Evolutionary conservation across 805 yeast genomes (phyloP).

Genomic region (Myxozyma sirexii): DNA sequence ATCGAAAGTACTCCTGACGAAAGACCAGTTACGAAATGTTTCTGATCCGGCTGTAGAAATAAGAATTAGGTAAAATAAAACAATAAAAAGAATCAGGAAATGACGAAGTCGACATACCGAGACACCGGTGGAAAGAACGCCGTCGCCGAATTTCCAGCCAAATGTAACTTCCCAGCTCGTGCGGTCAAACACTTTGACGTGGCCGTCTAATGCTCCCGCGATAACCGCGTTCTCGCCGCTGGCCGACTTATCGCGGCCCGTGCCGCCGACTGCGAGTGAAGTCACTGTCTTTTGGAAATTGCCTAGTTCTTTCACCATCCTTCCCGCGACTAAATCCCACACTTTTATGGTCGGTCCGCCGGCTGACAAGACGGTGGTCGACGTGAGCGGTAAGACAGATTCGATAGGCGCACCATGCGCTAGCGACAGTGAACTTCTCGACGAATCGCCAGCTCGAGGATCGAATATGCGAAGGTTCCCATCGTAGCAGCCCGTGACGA

Average conservation of each 20-base stretch:
- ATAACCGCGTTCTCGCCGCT: conserved; percentile 65
- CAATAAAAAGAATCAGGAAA: not conserved
- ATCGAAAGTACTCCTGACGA: conserved; percentile 87
- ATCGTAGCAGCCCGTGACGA: conserved; percentile 95
- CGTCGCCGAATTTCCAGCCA: conserved; percentile 97
- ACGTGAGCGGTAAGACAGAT: conserved; percentile 71
- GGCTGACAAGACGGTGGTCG: conserved; percentile 73
- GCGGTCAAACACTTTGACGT: conserved; percentile 90
- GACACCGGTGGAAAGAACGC: conserved; percentile 78
- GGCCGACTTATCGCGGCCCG: conserved; percentile 7
- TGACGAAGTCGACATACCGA: conserved; percentile 8
- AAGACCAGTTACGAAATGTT: conserved; percentile 90
- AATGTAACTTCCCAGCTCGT: conserved; percentile 78
- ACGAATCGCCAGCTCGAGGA: conserved; percentile 59
- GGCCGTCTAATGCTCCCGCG: conserved; percentile 96
- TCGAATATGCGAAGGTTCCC: conserved; percentile 84
- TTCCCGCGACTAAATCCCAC: conserved; percentile 89
- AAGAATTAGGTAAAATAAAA: conserved; percentile 43
- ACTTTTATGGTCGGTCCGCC: conserved; percentile 82
- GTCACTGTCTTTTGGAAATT: conserved; percentile 89
- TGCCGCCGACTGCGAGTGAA: conserved; percentile 22
- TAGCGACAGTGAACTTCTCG: conserved; percentile 56
- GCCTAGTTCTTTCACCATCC: conserved; percentile 65
- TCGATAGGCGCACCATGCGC: conserved; percentile 84
- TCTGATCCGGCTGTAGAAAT: conserved; percentile 82